Evolutionary conservation across 352 stramenopile genomes (phyloP), one percentile per base, ranked within the genome.

Genomic region (Blastocystis sp.): DNA sequence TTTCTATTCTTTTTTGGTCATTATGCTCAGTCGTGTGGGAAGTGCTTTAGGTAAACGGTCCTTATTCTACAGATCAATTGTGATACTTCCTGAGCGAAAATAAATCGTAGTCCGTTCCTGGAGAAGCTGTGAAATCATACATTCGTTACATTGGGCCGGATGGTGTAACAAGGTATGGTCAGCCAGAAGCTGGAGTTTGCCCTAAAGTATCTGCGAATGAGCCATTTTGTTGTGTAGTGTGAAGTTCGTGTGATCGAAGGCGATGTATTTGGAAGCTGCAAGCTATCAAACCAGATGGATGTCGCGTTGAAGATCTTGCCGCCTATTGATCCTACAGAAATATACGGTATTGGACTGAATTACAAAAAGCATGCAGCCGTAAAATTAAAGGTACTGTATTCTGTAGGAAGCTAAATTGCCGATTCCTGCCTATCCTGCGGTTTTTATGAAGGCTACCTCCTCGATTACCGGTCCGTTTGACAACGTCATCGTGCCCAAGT

Each of bases 401-500:
- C 93, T 53, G 92, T 90, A 93, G 81, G 94, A 96, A 91, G 95
- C 94, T 69, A 96, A 96, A 76, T 94, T 95, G 91, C 92, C 94
- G 0, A 93, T 95, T 90, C 93, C 93, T 0, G 92, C 92, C 85
- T 94, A 91, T 66, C 93, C 79, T 73, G 76, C 95, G 90, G 92
- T 96, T 34, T 97, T 97, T 90, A 95, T 94, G 65, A 97, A 97
- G 91, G 93, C 93, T 7, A 73, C 95, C 1, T 94, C 94, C 78
- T 91, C 94, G 9, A 76, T 96, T 62, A 93, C 95, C 90, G 66
- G 95, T 88, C 94, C 94, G 2, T 91, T 94, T 68, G 93, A 93
- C 30, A 91, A 93, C 0, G 92, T 97, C 11, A 92, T 95, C 64
- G 95, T 96, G 66, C 94, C 94, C 3, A 93, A 93, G 43, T 89